Base-by-base conservation (phyloP, 768 basidiomycete species). In the Jaapia argillacea region DNA sequence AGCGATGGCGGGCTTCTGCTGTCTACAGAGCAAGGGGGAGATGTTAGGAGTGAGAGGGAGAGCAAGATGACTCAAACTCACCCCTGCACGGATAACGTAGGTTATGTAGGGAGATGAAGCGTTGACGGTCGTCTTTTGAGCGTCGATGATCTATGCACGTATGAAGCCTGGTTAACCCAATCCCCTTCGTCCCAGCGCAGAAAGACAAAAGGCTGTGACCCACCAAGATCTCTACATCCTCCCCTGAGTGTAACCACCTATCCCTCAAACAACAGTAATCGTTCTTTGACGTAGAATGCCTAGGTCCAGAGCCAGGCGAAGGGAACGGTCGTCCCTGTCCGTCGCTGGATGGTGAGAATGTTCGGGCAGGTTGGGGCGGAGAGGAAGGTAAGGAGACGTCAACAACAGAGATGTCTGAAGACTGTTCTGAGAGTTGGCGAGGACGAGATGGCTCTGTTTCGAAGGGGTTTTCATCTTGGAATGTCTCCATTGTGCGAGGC, bases 81-180 rank as follows among this genome's bases (percentile, higher is more conserved):
- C 92, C 54, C 91, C 92, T 36, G 91, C 81, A 44, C 68, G 75
- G 53, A 98, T 93, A 48, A 94, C 78, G 69, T 99, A 98, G 46
- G 84, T 78, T 59, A 98, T 99, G 60, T 98, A 98, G 4, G 86
- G 81, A 18, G 90, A 85, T 40, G 70, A 78, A n/a, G 91, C 75
- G 54, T 88, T 86, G 43, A 87, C 72, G 10, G 84, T 78, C 21
- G 93, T 98, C 77, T 99, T 99, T 64, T 86, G 80, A 12, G 96
- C 94, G 56, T 98, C 94, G 25, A 81, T 76, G 50, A 99, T 97
- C 92, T 96, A 59, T n/a, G 45, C 27, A 31, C 45, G 7, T 36
- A 23, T 10, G 24, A 42, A 42, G 25, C 40, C 10, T 18, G 5
- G 24, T 24, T 24, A 22, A 14, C 16, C 39, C 36, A 41, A 13